Percentiles rank a stretch among this genome's conserved stretches.
Conservation (phyloP, 164 flowering plant genomes). For the Houttuynia cordata region DNA sequence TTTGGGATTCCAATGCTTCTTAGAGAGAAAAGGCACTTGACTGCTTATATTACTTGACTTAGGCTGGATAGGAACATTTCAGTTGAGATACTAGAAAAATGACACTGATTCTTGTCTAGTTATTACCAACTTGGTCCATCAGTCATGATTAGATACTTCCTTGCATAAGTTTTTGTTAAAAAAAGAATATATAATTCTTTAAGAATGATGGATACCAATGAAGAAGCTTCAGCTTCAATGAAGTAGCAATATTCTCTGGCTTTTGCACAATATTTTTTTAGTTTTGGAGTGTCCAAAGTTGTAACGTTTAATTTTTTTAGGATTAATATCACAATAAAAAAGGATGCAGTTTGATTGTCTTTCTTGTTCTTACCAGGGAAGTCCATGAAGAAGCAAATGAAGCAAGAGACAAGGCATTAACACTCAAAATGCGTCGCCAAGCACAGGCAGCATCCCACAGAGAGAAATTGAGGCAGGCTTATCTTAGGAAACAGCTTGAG, state of each 20-base stretch:
- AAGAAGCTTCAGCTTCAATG: background rate
- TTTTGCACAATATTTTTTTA: no score
- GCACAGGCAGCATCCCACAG: conserved; percentile 69
- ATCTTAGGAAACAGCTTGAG: conserved; percentile 68
- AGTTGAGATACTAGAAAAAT: background rate
- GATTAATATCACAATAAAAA: no score
- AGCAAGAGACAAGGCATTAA: conserved; percentile 71
- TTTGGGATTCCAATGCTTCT: background rate
- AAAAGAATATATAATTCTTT: background rate
- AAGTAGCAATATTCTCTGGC: no score
- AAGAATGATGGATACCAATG: background rate
- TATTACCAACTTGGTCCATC: no score
- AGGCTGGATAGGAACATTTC: background rate
- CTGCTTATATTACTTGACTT: background rate
- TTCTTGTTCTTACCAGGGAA: conserved; percentile 39
- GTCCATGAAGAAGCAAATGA: conserved; percentile 80
- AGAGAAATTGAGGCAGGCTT: conserved; percentile 80
- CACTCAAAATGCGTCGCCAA: conserved; percentile 61
- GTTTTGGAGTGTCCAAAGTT: background rate
- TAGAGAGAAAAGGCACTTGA: background rate
- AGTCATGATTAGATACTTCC: no score
- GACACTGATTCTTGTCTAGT: background rate
- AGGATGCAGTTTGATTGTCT: no score
- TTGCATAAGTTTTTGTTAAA: no score
- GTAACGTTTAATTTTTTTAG: background rate